Conservation (phyloP, 805 yeast genomes). For the Yarrowia porcina region DNA sequence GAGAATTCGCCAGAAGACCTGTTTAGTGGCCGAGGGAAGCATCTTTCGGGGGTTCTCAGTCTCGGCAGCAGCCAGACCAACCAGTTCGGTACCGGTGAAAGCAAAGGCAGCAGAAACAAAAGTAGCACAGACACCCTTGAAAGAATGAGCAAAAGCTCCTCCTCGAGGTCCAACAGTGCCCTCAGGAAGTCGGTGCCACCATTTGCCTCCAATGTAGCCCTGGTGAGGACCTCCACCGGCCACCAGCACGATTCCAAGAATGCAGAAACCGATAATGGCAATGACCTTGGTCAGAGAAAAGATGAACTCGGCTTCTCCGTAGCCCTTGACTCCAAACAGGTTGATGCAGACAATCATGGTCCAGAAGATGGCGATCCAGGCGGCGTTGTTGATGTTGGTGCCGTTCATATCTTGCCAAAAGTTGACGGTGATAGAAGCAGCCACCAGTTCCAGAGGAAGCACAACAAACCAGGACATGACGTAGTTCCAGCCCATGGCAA, state of each 20-base stretch:
- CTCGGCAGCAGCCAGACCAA: slow-evolving; percentile 76
- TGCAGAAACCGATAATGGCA: slow-evolving; percentile 58
- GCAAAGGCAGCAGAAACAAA: slow-evolving; percentile 76
- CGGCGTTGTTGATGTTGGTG: slow-evolving; percentile 50
- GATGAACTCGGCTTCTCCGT: slow-evolving; percentile 67
- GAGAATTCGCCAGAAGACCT: slow-evolving; percentile 78
- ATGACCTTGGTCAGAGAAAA: slow-evolving; percentile 56
- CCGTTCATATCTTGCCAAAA: slow-evolving; percentile 47
- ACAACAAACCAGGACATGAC: slow-evolving; percentile 58
- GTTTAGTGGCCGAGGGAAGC: slow-evolving; percentile 72
- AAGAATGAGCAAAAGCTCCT: slow-evolving; percentile 60
- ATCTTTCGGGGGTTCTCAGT: slow-evolving; percentile 62
- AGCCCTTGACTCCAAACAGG: slow-evolving; percentile 54
- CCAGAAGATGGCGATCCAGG: slow-evolving; percentile 57
- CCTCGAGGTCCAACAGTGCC: slow-evolving; percentile 15
- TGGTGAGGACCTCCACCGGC: slow-evolving; percentile 61
- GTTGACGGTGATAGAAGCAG: slow-evolving; percentile 53
- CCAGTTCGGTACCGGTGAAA: slow-evolving; percentile 71
- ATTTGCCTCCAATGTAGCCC: slow-evolving; percentile 53
- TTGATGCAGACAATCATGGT: slow-evolving; percentile 49
- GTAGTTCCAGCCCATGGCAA: slow-evolving; percentile 68
- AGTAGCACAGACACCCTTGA: slow-evolving; percentile 70
- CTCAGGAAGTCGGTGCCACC: slow-evolving; percentile 44
- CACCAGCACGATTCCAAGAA: slow-evolving; percentile 50
- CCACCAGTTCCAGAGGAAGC: slow-evolving; percentile 59